Conservation (phyloP, 768 basidiomycete species). For the Lyophyllum atratum region DNA sequence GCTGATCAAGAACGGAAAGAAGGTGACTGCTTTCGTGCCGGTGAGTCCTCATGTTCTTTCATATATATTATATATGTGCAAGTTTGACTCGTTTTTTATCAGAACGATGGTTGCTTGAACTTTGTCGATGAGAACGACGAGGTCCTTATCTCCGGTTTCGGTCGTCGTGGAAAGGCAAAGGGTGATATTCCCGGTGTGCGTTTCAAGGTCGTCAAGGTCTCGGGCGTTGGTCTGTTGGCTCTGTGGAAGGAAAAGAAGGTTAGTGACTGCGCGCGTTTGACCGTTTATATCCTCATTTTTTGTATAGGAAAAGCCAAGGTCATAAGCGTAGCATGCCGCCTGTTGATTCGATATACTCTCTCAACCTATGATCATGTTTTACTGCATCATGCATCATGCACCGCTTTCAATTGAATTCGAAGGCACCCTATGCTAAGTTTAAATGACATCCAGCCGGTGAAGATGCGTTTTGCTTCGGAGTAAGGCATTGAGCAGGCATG, state of each 20-base stretch:
- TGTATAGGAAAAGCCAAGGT: conserved; percentile 72
- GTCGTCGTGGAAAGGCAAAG: conserved; percentile 99
- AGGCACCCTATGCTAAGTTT: background rate
- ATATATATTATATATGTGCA: background rate
- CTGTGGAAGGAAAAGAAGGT: conserved; percentile 99
- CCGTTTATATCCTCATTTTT: background rate
- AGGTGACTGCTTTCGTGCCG: conserved; percentile 99
- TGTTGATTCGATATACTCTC: conserved; percentile 8
- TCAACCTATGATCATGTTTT: conserved; percentile 17
- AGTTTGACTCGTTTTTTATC: conserved; percentile 2
- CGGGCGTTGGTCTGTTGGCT: conserved; percentile 96
- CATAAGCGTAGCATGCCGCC: conserved; percentile 30
- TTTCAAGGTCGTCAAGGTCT: conserved; percentile 99
- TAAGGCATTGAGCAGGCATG: background rate
- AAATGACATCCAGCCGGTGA: background rate
- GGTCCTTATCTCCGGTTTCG: conserved; percentile 99
- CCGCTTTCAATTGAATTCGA: background rate
- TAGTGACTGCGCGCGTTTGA: conserved; percentile 23
- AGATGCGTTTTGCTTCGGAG: background rate
- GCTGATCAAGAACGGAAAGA: conserved; percentile 99
- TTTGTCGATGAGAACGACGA: conserved; percentile 99
- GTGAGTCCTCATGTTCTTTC: conserved; percentile 46
- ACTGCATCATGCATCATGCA: conserved; percentile 6
- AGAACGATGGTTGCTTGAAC: conserved; percentile 98
- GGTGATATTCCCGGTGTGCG: conserved; percentile 99